Conservation (phyloP, 2,329 filamentous ascomycete species). For the Fusarium caatingaense region DNA sequence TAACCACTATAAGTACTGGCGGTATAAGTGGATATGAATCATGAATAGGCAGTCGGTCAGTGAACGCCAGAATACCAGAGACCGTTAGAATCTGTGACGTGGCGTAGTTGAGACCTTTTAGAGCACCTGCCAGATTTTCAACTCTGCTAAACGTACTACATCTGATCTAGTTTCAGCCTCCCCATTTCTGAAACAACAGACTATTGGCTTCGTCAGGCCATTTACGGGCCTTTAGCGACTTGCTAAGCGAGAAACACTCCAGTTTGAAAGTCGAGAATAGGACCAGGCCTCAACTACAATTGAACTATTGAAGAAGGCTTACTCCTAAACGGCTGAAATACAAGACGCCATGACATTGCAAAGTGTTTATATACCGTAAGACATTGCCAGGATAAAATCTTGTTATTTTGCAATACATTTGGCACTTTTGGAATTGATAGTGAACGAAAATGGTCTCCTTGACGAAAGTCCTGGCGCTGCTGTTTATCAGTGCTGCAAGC, state of each 20-base stretch:
- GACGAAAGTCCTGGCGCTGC: not conserved
- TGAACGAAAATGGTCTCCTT: not conserved
- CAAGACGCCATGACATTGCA: not conserved
- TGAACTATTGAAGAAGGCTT: not conserved
- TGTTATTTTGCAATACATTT: not conserved
- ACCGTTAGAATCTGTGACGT: not conserved
- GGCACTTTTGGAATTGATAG: fast-evolving
- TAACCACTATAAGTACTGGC: not conserved
- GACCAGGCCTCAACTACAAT: not conserved
- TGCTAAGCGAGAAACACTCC: not conserved
- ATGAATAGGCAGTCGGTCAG: not conserved
- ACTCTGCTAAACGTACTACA: not conserved
- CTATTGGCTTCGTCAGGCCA: not conserved
- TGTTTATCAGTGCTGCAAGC: not conserved
- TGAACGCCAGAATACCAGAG: not conserved
- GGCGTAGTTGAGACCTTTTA: not conserved
- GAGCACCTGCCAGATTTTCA: not conserved
- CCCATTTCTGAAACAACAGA: not conserved
- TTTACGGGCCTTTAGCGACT: fast-evolving
- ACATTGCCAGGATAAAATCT: not conserved
- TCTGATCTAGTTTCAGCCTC: not conserved
- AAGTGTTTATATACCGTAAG: not conserved
- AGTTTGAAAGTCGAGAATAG: not conserved
- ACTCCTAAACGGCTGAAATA: too few relatives aligned
- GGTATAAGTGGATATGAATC: not conserved